Conservation (phyloP, 176 grass and related monocot species). For the Cocos nucifera region DNA sequence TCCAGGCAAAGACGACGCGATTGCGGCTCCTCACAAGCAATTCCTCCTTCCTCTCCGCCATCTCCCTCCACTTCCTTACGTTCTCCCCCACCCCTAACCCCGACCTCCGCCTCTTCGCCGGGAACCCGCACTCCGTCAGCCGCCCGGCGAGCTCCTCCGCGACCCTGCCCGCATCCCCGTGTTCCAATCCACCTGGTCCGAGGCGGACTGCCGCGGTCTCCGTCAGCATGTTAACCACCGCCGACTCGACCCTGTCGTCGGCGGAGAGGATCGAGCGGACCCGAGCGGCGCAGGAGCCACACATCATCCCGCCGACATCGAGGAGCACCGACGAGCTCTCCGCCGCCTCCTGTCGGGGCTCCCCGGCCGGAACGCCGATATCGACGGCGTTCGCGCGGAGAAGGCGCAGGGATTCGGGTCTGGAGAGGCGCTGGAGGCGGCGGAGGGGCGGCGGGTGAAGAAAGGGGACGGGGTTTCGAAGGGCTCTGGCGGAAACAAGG, state of each 20-base stretch:
- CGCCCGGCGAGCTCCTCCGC: constrained; percentile 61
- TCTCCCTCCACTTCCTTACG: constrained; percentile 81
- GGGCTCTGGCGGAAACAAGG: not conserved
- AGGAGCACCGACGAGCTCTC: constrained; percentile 42
- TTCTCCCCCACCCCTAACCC: constrained; percentile 56
- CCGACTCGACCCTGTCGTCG: constrained; percentile 61
- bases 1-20: constrained; percentile 78
- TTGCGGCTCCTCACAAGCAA: constrained; percentile 63
- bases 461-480: not conserved
- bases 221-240: constrained; percentile 75
- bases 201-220: constrained; percentile 78
- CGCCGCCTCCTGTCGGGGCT: not conserved
- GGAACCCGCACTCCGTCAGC: constrained; percentile 74
- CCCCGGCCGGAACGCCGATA: not conserved
- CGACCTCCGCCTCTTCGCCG: constrained; percentile 35
- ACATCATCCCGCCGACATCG: constrained; percentile 95
- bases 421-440: constrained; percentile 2
- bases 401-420: constrained; percentile 25
- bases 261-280: constrained; percentile 63
- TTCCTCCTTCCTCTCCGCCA: constrained; percentile 72
- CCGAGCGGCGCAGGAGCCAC: constrained; percentile 78
- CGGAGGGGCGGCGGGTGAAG: not conserved
- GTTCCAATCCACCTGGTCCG: constrained; percentile 11
- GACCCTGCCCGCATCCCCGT: constrained; percentile 3
- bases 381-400: constrained; percentile 23